A percentile compares a stretch with the other conserved stretches of the same genome.
phyloP scores from a whole-genome alignment of 2,329 filamentous ascomycete genomes.

The Thermomyces lanuginosus region DNA sequence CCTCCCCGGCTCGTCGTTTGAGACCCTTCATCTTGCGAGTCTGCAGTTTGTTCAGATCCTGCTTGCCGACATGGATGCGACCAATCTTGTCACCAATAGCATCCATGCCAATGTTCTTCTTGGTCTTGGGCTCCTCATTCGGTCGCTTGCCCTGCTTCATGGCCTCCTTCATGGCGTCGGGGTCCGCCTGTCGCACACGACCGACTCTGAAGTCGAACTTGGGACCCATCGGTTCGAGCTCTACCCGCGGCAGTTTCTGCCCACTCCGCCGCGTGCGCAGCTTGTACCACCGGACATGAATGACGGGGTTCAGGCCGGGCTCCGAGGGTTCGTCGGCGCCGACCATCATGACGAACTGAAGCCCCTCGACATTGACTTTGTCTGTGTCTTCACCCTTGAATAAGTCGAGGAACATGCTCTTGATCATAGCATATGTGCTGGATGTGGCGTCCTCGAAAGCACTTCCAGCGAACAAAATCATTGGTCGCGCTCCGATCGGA shows the following conservation, averaged over 20 bases:
- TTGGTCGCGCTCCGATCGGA: constrained; percentile 67
- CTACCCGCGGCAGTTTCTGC: constrained; percentile 73
- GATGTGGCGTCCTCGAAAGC: constrained; percentile 69
- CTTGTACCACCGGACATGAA: constrained; percentile 64
- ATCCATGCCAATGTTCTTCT: constrained; percentile 94
- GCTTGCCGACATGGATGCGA: constrained; percentile 75
- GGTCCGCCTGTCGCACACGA: constrained; percentile 61
- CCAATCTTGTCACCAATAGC: constrained; percentile 92
- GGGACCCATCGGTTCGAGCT: constrained; percentile 89
- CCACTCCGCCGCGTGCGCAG: constrained; percentile 75
- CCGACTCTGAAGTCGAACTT: constrained; percentile 83
- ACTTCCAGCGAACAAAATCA: constrained; percentile 80
- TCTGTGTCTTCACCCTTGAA: constrained; percentile 69
- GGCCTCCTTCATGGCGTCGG: constrained; percentile 69
- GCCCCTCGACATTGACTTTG: constrained; percentile 83
- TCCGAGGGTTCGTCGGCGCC: constrained; percentile 49
- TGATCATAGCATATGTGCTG: constrained; percentile 69
- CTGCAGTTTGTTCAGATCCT: constrained; percentile 75
- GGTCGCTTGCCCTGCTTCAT: constrained; percentile 65
- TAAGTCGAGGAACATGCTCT: constrained; percentile 75
- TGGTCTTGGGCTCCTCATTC: constrained; percentile 42
- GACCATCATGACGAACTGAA: constrained; percentile 79
- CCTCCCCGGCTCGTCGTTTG: constrained; percentile 59
- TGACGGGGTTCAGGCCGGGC: constrained; percentile 22
- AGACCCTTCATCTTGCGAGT: constrained; percentile 99